Evolutionary conservation across 2,329 filamentous ascomycete genomes (phyloP).

Genomic region (Talaromyces sp.): DNA sequence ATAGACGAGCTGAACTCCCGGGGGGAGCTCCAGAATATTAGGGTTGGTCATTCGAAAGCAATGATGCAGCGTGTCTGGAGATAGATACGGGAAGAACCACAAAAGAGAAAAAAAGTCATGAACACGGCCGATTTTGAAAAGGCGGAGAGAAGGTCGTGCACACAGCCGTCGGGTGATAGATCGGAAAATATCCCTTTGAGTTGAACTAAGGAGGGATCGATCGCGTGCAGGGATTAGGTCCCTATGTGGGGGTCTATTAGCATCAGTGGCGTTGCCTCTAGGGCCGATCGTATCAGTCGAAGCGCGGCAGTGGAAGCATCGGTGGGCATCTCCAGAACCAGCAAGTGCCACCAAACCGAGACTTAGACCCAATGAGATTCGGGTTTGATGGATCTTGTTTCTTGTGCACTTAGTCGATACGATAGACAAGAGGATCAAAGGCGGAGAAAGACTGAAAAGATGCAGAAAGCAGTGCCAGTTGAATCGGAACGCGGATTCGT

Average conservation of each 20-base stretch:
- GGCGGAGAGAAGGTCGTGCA: not conserved
- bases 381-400: too few relatives aligned
- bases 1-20: conserved; percentile 45
- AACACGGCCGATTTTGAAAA: not conserved
- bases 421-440: too few relatives aligned
- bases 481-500: too few relatives aligned
- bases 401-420: too few relatives aligned
- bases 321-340: not conserved
- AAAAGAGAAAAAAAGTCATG: not conserved
- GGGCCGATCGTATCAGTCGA: conserved; percentile 3
- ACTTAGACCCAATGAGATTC: too few relatives aligned
- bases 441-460: not conserved
- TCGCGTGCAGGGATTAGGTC: conserved; percentile 8
- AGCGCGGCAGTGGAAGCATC: not conserved
- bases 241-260: conserved; percentile 3
- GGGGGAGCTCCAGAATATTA: conserved; percentile 38
- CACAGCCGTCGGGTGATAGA: not conserved
- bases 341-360: too few relatives aligned
- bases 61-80: not conserved
- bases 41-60: conserved; percentile 36
- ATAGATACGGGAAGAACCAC: not conserved
- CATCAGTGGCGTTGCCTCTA: conserved; percentile 6
- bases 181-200: not conserved
- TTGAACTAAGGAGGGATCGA: not conserved
- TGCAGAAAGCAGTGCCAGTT: not conserved